Evolutionary conservation across 345 rosid species (phyloP), one percentile per base, ranked within the genome.

Genomic region (Pseudoturritis turrita): DNA sequence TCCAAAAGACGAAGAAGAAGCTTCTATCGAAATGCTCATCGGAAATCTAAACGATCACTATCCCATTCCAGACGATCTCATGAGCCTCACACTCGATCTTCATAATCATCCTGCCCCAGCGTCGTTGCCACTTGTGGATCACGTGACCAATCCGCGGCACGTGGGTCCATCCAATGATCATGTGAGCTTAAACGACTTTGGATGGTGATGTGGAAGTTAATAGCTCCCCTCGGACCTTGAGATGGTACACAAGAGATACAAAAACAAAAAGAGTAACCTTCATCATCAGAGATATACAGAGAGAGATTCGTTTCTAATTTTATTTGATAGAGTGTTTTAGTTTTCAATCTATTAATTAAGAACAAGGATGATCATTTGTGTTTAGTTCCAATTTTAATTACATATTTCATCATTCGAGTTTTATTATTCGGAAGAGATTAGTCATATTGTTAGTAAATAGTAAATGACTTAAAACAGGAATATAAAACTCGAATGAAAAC

Each of bases 1-100:
- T 23, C 77, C 79, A 52, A 76, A 69, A 22, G 86, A 86, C 9
- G 96, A 86, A 49, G 97, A 84, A 41, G 88, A 84, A 17, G 80
- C 74, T 57, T 77, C 87, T 14, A 54, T 82, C 15, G 88, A 78
- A 14, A 56, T 81, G 43, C 86, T 85, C 2, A 77, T 80, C 1
- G 86, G 83, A 68, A 83, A 91, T 44, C 87, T 86, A 45, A 74
- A 73, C 26, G 70, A 68, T 52, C 29, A 75, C 3, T 59, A 47
- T 59, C 73, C 78, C 46, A 58, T 21, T 39, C 73, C 62, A 40
- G 37, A 41, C 29, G 29, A 59, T 67, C 39, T 58, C 33, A 58
- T 66, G 47, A 67, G 10, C 33, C 23, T 74, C 55, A 23, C 56
- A 7, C 2, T 51, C 21, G 73, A 74, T n/a, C 39, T 29, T 54